Evolutionary conservation across 2,329 filamentous ascomycete genomes (phyloP), one percentile per base, ranked within the genome.

Genomic region (Xylaria multiplex): DNA sequence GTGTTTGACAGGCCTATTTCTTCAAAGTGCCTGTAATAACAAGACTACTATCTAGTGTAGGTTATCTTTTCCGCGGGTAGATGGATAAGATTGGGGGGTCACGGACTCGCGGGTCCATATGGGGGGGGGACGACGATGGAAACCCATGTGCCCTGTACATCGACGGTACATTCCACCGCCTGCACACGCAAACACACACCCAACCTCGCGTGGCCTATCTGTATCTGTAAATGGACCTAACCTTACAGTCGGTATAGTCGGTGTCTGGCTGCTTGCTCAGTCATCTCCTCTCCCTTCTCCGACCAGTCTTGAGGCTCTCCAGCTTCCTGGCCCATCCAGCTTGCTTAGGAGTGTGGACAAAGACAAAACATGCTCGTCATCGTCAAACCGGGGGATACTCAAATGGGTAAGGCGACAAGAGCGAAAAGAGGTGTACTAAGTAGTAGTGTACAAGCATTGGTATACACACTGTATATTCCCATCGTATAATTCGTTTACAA

Each of bases 11-110:
- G 37, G 60, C 60, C 40, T 52, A 50, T 49, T 64, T 45, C 53
- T 57, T 60, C 54, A 53, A 53, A 54, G 45, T 50, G 52, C 55
- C 59, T 56, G 55, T 59, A 65, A 58, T 52, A 45, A 40, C 59
- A 42, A 62, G 40, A 59, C 57, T 62, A 59, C 62, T 58, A 40
- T 40, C 37, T 40, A 40, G 37, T 40, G 37, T 40, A 43, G 56
- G 46, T 59, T 65, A 64, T 67, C 60, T 64, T 61, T 60, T 68
- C 60, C 59, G 66, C 67, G 60, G 60, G 46, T 52, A 60, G 57
- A 69, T 67, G 67, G 64, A 68, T 60, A 43, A 66, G 61, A 65
- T 58, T 60, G 61, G 65, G 61, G 53, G 64, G 60, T 56, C 64
- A 61, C 53, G 57, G 59, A 62, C 46, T 66, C 40, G 63, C 63